phyloP scores from a whole-genome alignment of 768 basidiomycete genomes.

The Lactarius hatsudake region DNA sequence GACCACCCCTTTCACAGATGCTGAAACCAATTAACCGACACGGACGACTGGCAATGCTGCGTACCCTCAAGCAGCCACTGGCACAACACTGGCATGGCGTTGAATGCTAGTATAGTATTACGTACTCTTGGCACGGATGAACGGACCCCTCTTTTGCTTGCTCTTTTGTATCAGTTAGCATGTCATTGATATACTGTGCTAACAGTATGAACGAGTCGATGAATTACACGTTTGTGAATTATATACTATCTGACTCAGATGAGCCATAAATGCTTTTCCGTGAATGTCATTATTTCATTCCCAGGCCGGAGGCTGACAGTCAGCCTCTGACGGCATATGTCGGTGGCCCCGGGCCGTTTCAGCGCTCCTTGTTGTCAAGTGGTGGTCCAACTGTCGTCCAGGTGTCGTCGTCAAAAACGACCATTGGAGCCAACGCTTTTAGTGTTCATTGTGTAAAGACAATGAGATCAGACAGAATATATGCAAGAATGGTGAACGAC shows the following conservation, averaged over 20 bases:
- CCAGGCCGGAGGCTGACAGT: no score
- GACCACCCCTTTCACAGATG: slow-evolving; percentile 28
- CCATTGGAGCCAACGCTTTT: background rate
- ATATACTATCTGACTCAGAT: background rate
- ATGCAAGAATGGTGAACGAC: background rate
- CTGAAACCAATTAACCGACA: slow-evolving; percentile 25
- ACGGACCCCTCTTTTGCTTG: no score
- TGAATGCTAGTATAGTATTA: background rate
- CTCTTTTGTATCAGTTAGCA: background rate
- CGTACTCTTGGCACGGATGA: background rate
- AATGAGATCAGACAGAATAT: background rate
- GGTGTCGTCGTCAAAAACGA: background rate
- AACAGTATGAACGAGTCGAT: background rate
- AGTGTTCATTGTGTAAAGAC: background rate
- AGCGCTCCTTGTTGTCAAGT: background rate
- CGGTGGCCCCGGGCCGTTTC: background rate
- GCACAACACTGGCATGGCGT: background rate
- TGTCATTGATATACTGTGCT: background rate
- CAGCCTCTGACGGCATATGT: no score
- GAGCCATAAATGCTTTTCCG: background rate
- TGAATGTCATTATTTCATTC: no score
- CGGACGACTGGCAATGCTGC: background rate
- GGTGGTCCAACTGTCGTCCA: no score
- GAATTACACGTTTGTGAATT: background rate
- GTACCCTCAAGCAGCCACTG: background rate